phyloP scores from a whole-genome alignment of 306 rosid species.

The Citrullus mucosospermus region DNA sequence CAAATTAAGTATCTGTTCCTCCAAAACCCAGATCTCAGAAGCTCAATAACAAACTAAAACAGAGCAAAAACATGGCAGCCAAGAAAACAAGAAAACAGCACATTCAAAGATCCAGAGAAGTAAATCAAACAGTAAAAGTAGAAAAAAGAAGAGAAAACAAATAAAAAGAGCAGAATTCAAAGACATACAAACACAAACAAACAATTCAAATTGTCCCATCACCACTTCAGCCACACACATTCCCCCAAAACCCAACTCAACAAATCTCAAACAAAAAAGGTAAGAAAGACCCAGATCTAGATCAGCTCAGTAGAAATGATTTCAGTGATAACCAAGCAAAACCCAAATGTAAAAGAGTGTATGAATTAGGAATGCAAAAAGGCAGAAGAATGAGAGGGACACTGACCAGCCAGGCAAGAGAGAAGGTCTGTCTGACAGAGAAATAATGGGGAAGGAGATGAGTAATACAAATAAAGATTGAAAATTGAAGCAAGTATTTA shows the following conservation, averaged over 20 bases:
- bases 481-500: constrained; percentile 30
- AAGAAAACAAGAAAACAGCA: background rate
- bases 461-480: constrained; percentile 20
- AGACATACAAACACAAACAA: background rate
- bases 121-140: background rate
- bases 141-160: background rate
- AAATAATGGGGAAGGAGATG: background rate
- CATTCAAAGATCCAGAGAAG: background rate
- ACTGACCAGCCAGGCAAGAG: constrained; percentile 2
- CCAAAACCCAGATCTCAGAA: constrained; percentile 6
- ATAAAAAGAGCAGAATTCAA: background rate
- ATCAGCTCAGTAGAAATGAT: background rate
- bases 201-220: background rate
- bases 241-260: background rate
- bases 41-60: background rate
- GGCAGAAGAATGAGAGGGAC: background rate
- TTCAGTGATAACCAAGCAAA: background rate
- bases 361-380: background rate
- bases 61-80: background rate
- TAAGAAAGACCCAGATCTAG: constrained; percentile 8
- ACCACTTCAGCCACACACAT: background rate
- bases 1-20: background rate
- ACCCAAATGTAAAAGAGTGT: background rate
- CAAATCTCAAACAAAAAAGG: background rate
- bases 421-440: background rate